A percentile compares a stretch with the other conserved stretches of the same genome.
Conservation (phyloP, 1,284 basidiomycete genomes). For the Cerioporus squamosus region DNA sequence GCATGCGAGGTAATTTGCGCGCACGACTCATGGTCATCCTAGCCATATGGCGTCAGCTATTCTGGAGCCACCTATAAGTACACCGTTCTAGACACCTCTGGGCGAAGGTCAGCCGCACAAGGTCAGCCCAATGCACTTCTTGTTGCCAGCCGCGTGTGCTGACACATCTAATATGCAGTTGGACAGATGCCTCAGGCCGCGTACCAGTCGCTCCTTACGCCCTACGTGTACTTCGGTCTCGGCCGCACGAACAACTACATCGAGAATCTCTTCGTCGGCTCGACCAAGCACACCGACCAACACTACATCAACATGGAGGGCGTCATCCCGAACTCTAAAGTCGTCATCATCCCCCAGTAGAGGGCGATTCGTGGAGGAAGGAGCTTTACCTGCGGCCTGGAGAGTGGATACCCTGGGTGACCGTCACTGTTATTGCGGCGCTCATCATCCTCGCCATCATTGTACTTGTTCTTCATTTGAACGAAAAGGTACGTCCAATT, state of each 20-base stretch:
- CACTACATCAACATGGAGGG: slow-evolving; percentile 94
- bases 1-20: neutral
- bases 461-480: slow-evolving; percentile 87
- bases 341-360: slow-evolving; percentile 89
- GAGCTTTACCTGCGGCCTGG: slow-evolving; percentile 94
- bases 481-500: slow-evolving; percentile 76
- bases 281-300: slow-evolving; percentile 70
- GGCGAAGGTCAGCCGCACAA: slow-evolving; percentile 88
- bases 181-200: slow-evolving; percentile 92
- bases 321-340: slow-evolving; percentile 95
- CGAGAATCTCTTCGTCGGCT: slow-evolving; percentile 93
- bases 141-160: neutral
- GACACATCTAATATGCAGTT: slow-evolving; percentile 49
- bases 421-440: slow-evolving; percentile 79
- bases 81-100: slow-evolving; percentile 94
- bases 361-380: slow-evolving; percentile 73
- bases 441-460: slow-evolving; percentile 80
- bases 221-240: slow-evolving; percentile 96
- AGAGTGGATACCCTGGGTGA: slow-evolving; percentile 98
- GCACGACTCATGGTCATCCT: neutral
- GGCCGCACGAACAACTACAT: slow-evolving; percentile 99
- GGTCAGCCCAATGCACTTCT: slow-evolving; percentile 44
- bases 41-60: slow-evolving; percentile 94
- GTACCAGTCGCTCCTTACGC: slow-evolving; percentile 88
- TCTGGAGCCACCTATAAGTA: slow-evolving; percentile 98